Evolutionary conservation across 23 red algal genomes (phyloP).

Genomic region (Gracilaria domingensis): DNA sequence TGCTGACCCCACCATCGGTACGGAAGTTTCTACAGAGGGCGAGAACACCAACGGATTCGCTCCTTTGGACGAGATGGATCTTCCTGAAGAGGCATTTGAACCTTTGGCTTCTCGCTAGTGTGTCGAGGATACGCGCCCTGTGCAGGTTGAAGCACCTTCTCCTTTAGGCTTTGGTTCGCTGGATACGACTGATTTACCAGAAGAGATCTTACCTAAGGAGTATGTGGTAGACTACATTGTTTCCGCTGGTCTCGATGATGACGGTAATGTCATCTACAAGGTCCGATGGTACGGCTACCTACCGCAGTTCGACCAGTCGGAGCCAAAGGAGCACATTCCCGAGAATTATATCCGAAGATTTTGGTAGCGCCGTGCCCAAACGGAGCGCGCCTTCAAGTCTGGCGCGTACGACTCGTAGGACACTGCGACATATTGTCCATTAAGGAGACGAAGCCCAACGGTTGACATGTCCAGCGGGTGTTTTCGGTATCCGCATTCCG

Average conservation of each 20-base stretch:
- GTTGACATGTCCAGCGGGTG: not conserved
- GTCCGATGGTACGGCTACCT: conserved; percentile 10
- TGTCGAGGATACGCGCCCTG: no score
- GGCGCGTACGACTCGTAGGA: not conserved
- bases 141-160: no score
- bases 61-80: not conserved
- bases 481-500: no score
- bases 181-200: not conserved
- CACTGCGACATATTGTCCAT: not conserved
- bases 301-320: not conserved
- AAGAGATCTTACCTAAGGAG: not conserved
- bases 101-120: no score
- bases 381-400: not conserved
- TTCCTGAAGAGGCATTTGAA: no score
- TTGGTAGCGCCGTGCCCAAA: not conserved
- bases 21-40: no score
- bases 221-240: not conserved
- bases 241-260: not conserved
- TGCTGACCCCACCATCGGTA: no score
- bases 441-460: no score
- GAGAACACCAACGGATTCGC: not conserved
- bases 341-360: conserved; percentile 23
- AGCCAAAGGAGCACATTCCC: not conserved
- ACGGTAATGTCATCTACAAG: conserved; percentile 13
- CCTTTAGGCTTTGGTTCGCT: no score